Conservation (phyloP, 1,139 yeast genomes). For the Sugiyamaella grinbergsii region DNA sequence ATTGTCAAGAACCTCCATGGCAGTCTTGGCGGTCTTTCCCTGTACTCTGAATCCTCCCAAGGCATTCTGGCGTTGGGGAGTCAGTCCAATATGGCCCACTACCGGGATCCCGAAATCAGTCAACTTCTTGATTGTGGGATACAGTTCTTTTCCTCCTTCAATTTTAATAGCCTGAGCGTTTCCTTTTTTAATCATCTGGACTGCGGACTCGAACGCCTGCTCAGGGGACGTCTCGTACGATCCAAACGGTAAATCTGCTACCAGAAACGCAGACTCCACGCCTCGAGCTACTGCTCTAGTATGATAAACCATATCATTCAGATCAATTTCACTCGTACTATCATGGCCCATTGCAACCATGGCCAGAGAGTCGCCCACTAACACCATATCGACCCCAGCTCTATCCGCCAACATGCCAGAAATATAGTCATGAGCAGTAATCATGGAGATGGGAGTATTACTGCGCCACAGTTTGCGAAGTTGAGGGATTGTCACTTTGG, state of each 20-base stretch:
- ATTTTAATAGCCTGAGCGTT: conserved; percentile 79
- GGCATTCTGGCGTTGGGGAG: conserved; percentile 82
- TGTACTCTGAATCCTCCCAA: conserved; percentile 89
- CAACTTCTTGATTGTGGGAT: conserved; percentile 53
- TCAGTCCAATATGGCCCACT: conserved; percentile 88
- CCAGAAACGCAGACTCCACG: conserved; percentile 59
- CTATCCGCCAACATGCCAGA: conserved; percentile 72
- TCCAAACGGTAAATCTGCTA: conserved; percentile 94
- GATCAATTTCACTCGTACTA: conserved; percentile 70
- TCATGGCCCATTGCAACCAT: conserved; percentile 87
- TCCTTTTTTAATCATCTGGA: conserved; percentile 59
- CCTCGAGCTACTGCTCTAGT: conserved; percentile 78
- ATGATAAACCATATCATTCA: conserved; percentile 80
- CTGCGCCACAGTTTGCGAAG: conserved; percentile 48
- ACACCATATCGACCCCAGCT: conserved; percentile 67
- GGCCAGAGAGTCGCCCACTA: conserved; percentile 91
- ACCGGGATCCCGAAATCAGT: conserved; percentile 80
- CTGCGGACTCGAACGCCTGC: conserved; percentile 67
- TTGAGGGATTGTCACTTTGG: conserved; percentile 47
- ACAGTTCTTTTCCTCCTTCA: conserved; percentile 76
- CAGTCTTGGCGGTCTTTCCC: conserved; percentile 61
- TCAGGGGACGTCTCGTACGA: conserved; percentile 66
- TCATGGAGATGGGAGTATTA: conserved; percentile 63
- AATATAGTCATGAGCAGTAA: conserved; percentile 87
- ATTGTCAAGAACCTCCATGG: conserved; percentile 62